phyloP scores from a whole-genome alignment of 148 eudicot species.

The Tetragonia tetragonoides region DNA sequence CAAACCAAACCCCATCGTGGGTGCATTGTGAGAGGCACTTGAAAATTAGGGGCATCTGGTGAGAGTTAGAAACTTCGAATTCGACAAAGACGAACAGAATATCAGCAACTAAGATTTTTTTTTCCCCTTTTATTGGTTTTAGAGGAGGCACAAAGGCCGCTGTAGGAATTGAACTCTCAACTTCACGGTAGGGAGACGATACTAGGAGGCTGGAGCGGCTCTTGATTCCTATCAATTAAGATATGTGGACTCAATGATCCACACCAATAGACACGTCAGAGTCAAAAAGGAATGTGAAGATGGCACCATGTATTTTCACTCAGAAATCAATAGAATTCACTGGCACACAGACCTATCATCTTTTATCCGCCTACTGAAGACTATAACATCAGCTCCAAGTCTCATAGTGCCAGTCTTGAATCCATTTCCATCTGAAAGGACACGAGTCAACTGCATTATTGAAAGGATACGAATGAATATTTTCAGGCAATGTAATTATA shows the following conservation, averaged over 20 bases:
- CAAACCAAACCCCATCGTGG: neutral
- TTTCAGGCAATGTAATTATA: neutral
- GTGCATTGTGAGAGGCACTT: neutral
- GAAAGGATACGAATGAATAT: neutral
- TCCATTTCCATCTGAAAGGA: conserved; percentile 89
- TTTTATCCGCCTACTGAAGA: conserved; percentile 54
- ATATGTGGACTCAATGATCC: neutral
- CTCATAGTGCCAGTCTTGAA: conserved; percentile 94
- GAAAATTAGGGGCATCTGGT: neutral
- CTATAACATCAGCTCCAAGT: conserved; percentile 90
- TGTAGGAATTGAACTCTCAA: too few species aligned
- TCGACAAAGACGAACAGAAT: neutral
- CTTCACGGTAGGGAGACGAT: too few species aligned
- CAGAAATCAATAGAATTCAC: neutral
- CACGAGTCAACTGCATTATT: conserved; percentile 23
- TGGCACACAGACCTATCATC: conserved; percentile 37
- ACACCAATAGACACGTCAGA: neutral
- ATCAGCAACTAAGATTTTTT: too few species aligned
- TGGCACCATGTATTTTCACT: neutral
- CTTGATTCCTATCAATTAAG: too few species aligned
- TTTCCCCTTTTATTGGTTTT: too few species aligned
- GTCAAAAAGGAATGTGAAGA: neutral
- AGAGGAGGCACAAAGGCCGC: too few species aligned
- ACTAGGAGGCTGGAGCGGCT: too few species aligned
- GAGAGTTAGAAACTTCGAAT: neutral